Evolutionary conservation across 108 stramenopile species (phyloP).

Genomic region (Asterionellopsis glacialis): DNA sequence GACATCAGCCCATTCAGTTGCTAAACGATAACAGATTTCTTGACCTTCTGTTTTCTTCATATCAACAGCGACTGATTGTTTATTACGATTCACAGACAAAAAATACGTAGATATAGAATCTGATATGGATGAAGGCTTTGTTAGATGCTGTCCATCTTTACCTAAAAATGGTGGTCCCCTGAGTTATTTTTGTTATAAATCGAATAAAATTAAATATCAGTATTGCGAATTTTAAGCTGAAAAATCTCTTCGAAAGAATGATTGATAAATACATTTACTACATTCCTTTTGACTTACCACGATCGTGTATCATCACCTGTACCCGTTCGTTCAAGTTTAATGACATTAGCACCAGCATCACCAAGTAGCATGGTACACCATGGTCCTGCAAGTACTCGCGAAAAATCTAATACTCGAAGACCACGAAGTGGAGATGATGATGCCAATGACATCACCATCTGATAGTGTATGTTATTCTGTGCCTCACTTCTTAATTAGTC

Average conservation of each 20-base stretch:
- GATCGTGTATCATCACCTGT: constrained; percentile 40
- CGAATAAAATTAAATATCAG: too few relatives aligned
- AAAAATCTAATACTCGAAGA: constrained; percentile 38
- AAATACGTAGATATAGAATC: constrained; percentile 32
- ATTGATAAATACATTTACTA: too few relatives aligned
- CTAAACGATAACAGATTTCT: constrained; percentile 22
- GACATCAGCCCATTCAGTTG: constrained; percentile 36
- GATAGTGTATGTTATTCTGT: too few relatives aligned
- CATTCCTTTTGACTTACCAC: constrained; percentile 17
- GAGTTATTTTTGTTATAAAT: too few relatives aligned
- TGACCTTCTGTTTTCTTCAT: constrained; percentile 18
- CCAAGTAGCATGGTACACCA: constrained; percentile 42
- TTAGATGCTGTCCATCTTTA: neutral
- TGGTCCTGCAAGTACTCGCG: constrained; percentile 46
- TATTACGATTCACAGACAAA: constrained; percentile 35
- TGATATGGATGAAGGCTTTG: too few relatives aligned
- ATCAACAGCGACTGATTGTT: constrained; percentile 36
- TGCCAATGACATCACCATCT: too few relatives aligned
- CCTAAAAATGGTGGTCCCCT: constrained; percentile 34
- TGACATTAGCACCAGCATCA: constrained; percentile 29
- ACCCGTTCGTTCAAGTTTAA: constrained; percentile 33
- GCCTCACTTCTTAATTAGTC: too few relatives aligned
- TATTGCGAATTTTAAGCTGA: too few relatives aligned
- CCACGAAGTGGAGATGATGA: constrained; percentile 20
- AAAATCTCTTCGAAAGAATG: too few relatives aligned